Conservation (phyloP, 176 grass and related monocot genomes). For the Ananas comosus region DNA sequence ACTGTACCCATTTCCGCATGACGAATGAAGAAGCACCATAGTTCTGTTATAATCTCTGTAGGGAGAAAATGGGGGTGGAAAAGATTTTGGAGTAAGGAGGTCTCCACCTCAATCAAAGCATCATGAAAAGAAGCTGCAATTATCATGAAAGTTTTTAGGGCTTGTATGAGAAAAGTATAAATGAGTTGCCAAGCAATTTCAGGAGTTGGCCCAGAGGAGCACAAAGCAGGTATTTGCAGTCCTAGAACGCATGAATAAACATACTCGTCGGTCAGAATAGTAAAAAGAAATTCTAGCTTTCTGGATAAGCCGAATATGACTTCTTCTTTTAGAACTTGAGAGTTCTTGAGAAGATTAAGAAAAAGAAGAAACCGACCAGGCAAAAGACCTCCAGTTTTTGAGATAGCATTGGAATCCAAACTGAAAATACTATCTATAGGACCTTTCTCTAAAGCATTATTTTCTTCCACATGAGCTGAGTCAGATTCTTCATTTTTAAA, state of each 20-base stretch:
- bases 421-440: conserved; percentile 43
- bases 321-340: conserved; percentile 49
- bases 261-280: conserved; percentile 46
- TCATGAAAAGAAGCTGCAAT: conserved; percentile 42
- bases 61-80: conserved; percentile 77
- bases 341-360: conserved; percentile 59
- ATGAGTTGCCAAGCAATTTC: conserved; percentile 60
- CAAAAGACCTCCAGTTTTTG: conserved; percentile 37
- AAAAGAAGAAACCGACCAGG: conserved; percentile 58
- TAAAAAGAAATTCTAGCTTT: conserved; percentile 47
- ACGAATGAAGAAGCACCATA: conserved; percentile 71
- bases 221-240: conserved; percentile 48
- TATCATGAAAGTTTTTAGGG: conserved; percentile 74
- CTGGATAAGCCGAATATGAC: conserved; percentile 59
- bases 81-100: conserved; percentile 64
- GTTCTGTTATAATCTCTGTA: conserved; percentile 67
- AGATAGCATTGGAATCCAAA: conserved; percentile 32
- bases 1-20: conserved; percentile 42
- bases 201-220: conserved; percentile 30
- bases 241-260: conserved; percentile 69
- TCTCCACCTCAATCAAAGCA: conserved; percentile 62
- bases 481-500: conserved; percentile 35
- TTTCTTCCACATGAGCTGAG: conserved; percentile 19
- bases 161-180: conserved; percentile 56
- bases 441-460: conserved; percentile 28